Evolutionary conservation across 306 rosid species (phyloP), one percentile per base, ranked within the genome.

Genomic region (Citrullus mucosospermus): DNA sequence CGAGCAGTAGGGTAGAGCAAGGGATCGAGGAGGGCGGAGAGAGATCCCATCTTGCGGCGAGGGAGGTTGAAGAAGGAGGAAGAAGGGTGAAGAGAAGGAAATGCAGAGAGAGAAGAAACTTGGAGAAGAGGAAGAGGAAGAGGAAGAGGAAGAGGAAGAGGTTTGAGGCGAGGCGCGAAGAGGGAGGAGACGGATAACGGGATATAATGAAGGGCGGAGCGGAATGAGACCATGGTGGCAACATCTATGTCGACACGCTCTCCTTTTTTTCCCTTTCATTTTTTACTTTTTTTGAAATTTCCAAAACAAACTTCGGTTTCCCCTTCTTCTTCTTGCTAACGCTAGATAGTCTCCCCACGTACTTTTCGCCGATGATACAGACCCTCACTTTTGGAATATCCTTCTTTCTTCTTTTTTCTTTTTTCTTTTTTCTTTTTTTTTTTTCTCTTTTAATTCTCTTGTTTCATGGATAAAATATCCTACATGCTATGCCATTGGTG

Each of bases 1-100:
- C 84, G 90, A 83, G 90, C 85, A 62, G 54, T 38, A 61, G 97
- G 96, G 81, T 95, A 95, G 9, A 57, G 86, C 66, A 89, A 48
- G 4, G 86, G 76, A 6, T 83, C 48, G 36, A 78, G 61, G 0
- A 73, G 58, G n/a, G 83, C 90, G 58, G 84, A 43, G 63, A 88
- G 75, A 2, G 92, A 92, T 34, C 88, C 91, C 97, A 92, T 94
- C 62, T 77, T 57, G 10, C 25, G 84, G 32, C 11, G 68, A 36
- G 80, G 51, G 9, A 0, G 57, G 70, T 62, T 1, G 78, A 48
- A 81, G 83, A 77, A 77, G 14, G 18, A 18, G 4, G 77, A 81
- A 78, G 76, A 84, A 58, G 44, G 36, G 34, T 10, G 80, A 28
- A 10, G 25, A 8, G 55, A 41, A 17, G 2, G 58, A 16, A 41